Percentiles rank a stretch among this genome's conserved stretches.
Conservation (phyloP, 306 rosid genomes). For the Canavalia ensiformis region DNA sequence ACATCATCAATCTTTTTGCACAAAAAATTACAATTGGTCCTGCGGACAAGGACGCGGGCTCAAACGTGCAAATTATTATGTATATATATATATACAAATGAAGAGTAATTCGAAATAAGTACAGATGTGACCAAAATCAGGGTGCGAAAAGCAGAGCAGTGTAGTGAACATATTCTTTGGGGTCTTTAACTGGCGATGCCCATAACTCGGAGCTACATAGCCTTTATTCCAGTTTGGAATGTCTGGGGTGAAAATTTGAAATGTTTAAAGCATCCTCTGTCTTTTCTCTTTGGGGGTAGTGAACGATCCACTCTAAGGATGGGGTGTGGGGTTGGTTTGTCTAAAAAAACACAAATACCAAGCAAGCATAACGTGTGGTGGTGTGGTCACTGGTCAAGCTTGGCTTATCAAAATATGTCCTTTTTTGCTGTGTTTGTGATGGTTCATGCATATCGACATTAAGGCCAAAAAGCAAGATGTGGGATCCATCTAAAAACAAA, state of each 20-base stretch:
- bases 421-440: background rate
- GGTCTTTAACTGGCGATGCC: slow-evolving; percentile 8
- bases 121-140: slow-evolving; percentile 24
- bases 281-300: slow-evolving; percentile 36
- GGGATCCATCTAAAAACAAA: slow-evolving; percentile 15
- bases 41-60: background rate
- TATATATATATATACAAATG: too few relatives aligned
- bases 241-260: slow-evolving; percentile 9
- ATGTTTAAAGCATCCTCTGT: slow-evolving; percentile 39
- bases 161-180: background rate
- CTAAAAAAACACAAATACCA: slow-evolving; percentile 2
- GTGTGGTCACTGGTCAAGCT: background rate
- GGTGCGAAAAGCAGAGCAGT: slow-evolving; percentile 1
- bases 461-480: slow-evolving; percentile 8
- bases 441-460: slow-evolving; percentile 22
- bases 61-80: background rate
- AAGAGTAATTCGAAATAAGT: background rate
- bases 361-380: slow-evolving; percentile 46
- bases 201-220: background rate
- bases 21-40: background rate
- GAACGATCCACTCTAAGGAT: slow-evolving; percentile 2
- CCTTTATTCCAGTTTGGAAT: slow-evolving; percentile 44
- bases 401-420: background rate
- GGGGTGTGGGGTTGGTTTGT: slow-evolving; percentile 46
- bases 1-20: background rate